Evolutionary conservation across 2,329 filamentous ascomycete genomes (phyloP).

Genomic region (Venturia aucupariae): DNA sequence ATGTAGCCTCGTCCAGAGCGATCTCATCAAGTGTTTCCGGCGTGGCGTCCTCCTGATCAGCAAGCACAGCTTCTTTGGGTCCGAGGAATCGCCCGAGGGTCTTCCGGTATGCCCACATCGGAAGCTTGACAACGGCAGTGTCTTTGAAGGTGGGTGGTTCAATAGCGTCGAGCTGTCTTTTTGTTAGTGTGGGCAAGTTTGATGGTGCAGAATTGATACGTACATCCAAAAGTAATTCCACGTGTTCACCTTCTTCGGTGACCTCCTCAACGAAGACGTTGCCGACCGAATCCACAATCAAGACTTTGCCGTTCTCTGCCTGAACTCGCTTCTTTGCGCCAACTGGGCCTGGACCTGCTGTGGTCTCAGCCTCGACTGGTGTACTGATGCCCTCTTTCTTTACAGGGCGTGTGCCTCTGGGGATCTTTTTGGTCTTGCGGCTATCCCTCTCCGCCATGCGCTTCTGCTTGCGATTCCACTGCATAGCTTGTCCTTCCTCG

Average conservation of each 20-base stretch:
- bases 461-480: conserved; percentile 71
- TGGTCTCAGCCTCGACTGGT: conserved; percentile 42
- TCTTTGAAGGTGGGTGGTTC: conserved; percentile 66
- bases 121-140: conserved; percentile 73
- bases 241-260: conserved; percentile 72
- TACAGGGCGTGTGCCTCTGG: conserved; percentile 32
- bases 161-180: conserved; percentile 63
- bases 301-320: conserved; percentile 88
- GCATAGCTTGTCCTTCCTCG: conserved; percentile 46
- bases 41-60: conserved; percentile 30
- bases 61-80: conserved; percentile 19
- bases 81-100: conserved; percentile 35
- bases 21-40: conserved; percentile 21
- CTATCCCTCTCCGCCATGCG: conserved; percentile 79
- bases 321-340: conserved; percentile 80
- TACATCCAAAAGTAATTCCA: conserved; percentile 83
- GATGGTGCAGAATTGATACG: conserved; percentile 30
- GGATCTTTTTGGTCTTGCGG: conserved; percentile 55
- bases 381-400: conserved; percentile 42
- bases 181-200: not conserved
- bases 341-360: conserved; percentile 54
- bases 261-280: conserved; percentile 93
- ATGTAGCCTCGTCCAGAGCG: conserved; percentile 32
- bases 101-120: conserved; percentile 58
- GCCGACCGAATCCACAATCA: conserved; percentile 84